Base-by-base conservation (phyloP, 495 filamentous ascomycete species). In the Alectoria sarmentosa region DNA sequence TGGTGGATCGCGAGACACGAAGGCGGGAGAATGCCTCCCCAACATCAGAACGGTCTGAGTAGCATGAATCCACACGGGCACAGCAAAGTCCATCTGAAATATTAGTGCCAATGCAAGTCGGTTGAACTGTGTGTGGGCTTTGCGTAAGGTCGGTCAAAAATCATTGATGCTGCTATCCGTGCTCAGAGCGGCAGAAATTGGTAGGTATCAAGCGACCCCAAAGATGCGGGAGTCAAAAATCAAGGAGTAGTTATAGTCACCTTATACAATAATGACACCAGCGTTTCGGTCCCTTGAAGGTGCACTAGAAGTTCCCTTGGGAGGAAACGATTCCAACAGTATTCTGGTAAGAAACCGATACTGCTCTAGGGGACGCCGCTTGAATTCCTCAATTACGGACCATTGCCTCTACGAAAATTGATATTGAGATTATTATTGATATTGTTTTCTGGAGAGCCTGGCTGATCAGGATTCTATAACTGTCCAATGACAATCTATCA, bases 321-420 rank as follows among this genome's bases (percentile, higher is more conserved):
- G 30, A 55, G 28, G n/a, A 17, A 34, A 21, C 52, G 52, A 55
- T 55, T 55, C 52, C 52, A 32, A 55, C 49, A 54, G 28, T 54
- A 32, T 26, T 17, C 32, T 54, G 49, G 49, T 54, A 3, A 4
- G 28, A 26, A 30, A 11, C 5, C 14, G 49, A 54, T 54, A 14
- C 28, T 54, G 49, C 49, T 13, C 19, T 49, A 28, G 46, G n/a
- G 46, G 23, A 54, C 26, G 49, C 49, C 49, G 30, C 28, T 49
- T 32, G 4, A 54, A 54, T 32, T 30, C 49, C 28, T 32, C n/a
- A 28, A 30, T 54, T 28, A 14, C 42, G 17, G n/a, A n/a, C n/a
- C n/a, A n/a, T n/a, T n/a, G n/a, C n/a, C n/a, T n/a, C n/a, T n/a
- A n/a, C n/a, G n/a, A n/a, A n/a, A n/a, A n/a, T n/a, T n/a, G n/a